Evolutionary conservation across 1,284 basidiomycete genomes (phyloP).

Genomic region (Leccinum pseudoinsigne): DNA sequence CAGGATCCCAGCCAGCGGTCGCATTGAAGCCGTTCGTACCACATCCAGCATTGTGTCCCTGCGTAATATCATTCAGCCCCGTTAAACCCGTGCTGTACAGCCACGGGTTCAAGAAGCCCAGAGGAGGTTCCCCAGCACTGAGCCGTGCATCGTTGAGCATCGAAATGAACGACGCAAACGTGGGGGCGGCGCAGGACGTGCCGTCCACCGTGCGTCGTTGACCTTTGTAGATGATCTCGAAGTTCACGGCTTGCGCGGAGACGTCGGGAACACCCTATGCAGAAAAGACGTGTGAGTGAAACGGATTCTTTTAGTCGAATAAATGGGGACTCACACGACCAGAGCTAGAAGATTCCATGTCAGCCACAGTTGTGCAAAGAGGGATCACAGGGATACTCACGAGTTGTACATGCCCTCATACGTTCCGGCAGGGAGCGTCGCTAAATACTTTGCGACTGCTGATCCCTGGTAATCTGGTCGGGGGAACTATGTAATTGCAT

Average conservation of each 20-base stretch:
- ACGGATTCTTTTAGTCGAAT: slow-evolving; percentile 29
- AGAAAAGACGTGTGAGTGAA: slow-evolving; percentile 15
- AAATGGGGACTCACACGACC: slow-evolving; percentile 36
- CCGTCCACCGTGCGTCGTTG: slow-evolving; percentile 34
- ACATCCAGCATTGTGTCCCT: slow-evolving; percentile 56
- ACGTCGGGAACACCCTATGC: slow-evolving; percentile 58
- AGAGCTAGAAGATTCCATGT: slow-evolving; percentile 14
- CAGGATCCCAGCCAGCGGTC: slow-evolving; percentile 49
- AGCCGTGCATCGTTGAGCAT: slow-evolving; percentile 63
- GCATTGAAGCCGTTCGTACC: slow-evolving; percentile 53
- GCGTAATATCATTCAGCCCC: slow-evolving; percentile 51
- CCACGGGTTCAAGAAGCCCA: slow-evolving; percentile 65
- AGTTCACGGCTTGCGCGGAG: slow-evolving; percentile 45
- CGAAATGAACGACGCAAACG: slow-evolving; percentile 42
- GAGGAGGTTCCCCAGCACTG: slow-evolving; percentile 38
- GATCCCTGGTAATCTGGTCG: slow-evolving; percentile 21
- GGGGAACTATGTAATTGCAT: slow-evolving; percentile 17
- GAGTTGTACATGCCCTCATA: slow-evolving; percentile 60
- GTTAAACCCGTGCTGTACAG: slow-evolving; percentile 44
- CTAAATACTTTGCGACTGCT: slow-evolving; percentile 38
- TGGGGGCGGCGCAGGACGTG: slow-evolving; percentile 45
- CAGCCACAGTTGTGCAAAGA: not conserved
- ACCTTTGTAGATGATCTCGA: slow-evolving; percentile 14
- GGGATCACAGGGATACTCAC: slow-evolving; percentile 32
- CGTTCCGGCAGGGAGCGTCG: slow-evolving; percentile 43